Percentiles rank a stretch among this genome's conserved stretches.
Evolutionary conservation across 176 grass and related monocot genomes (phyloP).

Genomic region (Phoenix dactylifera): DNA sequence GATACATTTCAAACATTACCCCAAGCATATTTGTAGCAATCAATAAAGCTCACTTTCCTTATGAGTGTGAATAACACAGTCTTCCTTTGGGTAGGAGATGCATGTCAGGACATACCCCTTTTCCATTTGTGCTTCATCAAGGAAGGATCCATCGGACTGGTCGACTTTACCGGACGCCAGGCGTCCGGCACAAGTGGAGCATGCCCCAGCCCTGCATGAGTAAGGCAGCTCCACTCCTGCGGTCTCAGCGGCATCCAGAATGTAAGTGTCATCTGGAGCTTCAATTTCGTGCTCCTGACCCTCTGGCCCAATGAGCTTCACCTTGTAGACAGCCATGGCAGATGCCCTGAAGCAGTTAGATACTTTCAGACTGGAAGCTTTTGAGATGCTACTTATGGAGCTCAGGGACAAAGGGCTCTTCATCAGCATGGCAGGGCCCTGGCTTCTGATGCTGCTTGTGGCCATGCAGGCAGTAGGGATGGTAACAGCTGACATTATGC

Average conservation of each 20-base stretch:
- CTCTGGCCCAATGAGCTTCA: constrained; percentile 37
- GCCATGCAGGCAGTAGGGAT: neutral
- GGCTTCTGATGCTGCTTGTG: constrained; percentile 1
- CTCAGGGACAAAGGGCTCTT: neutral
- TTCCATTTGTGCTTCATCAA: constrained; percentile 39
- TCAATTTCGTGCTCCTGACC: constrained; percentile 43
- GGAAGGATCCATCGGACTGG: constrained; percentile 53
- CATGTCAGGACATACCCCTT: constrained; percentile 51
- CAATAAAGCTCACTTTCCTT: constrained; percentile 51
- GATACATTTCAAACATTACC: too few species aligned
- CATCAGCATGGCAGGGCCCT: neutral
- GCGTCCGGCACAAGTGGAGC: constrained; percentile 55
- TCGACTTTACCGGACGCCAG: constrained; percentile 30
- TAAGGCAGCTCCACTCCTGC: constrained; percentile 50
- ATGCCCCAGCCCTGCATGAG: constrained; percentile 41
- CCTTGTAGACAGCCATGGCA: constrained; percentile 33
- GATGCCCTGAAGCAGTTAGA: constrained; percentile 23
- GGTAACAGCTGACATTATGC: constrained; percentile 1
- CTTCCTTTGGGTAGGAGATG: constrained; percentile 44
- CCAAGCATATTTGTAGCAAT: neutral
- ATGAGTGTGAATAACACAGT: constrained; percentile 55
- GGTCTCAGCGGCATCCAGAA: constrained; percentile 44
- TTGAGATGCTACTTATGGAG: neutral
- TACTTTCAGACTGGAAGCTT: neutral
- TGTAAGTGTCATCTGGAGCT: constrained; percentile 57